Evolutionary conservation across 192 early-diverging fungal species (phyloP), one percentile per base, ranked within the genome.

Genomic region (Backusella tuberculispora): DNA sequence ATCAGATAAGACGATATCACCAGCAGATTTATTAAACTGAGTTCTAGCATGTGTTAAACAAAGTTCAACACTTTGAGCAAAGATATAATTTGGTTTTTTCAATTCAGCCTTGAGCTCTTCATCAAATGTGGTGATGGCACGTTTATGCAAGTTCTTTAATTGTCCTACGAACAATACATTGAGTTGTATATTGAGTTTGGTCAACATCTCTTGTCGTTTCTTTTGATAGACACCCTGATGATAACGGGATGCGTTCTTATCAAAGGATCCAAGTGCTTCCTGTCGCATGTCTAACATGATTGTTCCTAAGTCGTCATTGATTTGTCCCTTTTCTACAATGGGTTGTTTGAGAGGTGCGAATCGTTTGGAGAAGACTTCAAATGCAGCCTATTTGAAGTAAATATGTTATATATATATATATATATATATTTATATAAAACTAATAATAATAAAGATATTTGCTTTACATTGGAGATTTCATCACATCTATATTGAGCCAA

Each of bases 401-500:
- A 15, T 53, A 17, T 42, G 5, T n/a, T 0, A 63, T 19, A 19
- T 50, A 68, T 37, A 68, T 9, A 0, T 34, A 21, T 63, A 63
- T 66, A 45, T 24, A 12, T 34, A 19, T 63, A 9, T 14, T 12
- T 45, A n/a, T n/a, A n/a, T n/a, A n/a, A n/a, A n/a, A n/a, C n/a
- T n/a, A n/a, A n/a, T n/a, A n/a, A n/a, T n/a, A n/a, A n/a, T n/a
- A n/a, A n/a, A n/a, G n/a, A n/a, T n/a, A n/a, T n/a, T 48, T 6
- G 12, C 17, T 63, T 73, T 79, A 86, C 87, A 9, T 82, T 88
- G 37, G 93, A 89, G 80, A 99, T 98, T 82, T 99, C 98, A 68
- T 99, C 98, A 80, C 98, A 99, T 63, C 98, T 92, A 82, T 95
- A 98, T 86, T 98, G 96, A 37, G 98, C 98, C 64, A 99, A 88